Conservation (phyloP, 2,329 filamentous ascomycete genomes). For the Aspergillus fumigatiaffinis region DNA sequence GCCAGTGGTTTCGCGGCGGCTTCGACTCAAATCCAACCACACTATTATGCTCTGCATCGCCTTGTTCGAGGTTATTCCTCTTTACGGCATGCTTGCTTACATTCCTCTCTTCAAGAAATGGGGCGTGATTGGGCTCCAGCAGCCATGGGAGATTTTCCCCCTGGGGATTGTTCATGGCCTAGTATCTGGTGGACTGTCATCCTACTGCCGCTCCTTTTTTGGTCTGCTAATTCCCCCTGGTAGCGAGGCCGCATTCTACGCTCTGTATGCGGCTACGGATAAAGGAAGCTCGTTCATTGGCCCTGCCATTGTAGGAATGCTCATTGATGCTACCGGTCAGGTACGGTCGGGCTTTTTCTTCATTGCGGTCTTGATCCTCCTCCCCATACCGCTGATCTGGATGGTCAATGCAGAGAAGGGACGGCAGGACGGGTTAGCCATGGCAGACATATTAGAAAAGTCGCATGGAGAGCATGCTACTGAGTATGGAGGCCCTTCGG, state of each 20-base stretch:
- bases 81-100: slow-evolving; percentile 83
- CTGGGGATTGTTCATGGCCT: slow-evolving; percentile 81
- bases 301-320: slow-evolving; percentile 80
- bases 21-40: slow-evolving; percentile 68
- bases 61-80: slow-evolving; percentile 83
- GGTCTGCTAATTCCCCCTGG: slow-evolving; percentile 86
- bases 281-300: slow-evolving; percentile 89
- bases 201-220: slow-evolving; percentile 82
- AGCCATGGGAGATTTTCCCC: slow-evolving; percentile 91
- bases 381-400: slow-evolving; percentile 77
- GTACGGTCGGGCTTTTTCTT: slow-evolving; percentile 87
- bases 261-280: slow-evolving; percentile 89
- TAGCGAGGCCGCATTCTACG: slow-evolving; percentile 88
- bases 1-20: slow-evolving; percentile 66
- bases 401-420: slow-evolving; percentile 54
- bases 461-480: slow-evolving; percentile 12
- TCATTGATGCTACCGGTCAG: slow-evolving; percentile 73
- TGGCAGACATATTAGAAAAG: slow-evolving; percentile 24
- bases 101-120: slow-evolving; percentile 68
- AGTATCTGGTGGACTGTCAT: slow-evolving; percentile 77
- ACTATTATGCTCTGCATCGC: slow-evolving; percentile 84
- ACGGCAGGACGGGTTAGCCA: slow-evolving; percentile 28
- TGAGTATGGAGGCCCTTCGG: slow-evolving; percentile 9
- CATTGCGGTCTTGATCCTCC: slow-evolving; percentile 70
- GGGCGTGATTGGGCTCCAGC: slow-evolving; percentile 75